phyloP scores from a whole-genome alignment of 306 rosid genomes.

The Rubus idaeus region DNA sequence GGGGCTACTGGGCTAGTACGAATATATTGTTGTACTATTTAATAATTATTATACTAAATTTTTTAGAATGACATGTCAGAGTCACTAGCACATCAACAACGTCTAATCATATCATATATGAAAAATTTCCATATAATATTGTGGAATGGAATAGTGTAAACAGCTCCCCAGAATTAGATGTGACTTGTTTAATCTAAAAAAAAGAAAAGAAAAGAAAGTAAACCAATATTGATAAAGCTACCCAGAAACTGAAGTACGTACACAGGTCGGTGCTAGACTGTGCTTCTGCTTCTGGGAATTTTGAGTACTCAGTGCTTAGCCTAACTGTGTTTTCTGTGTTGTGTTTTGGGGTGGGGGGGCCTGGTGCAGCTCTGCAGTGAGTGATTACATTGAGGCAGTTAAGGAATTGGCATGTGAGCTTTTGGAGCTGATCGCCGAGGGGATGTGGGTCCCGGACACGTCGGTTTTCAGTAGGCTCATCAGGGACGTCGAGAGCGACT shows the following conservation, averaged over 20 bases:
- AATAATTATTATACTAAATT: not conserved
- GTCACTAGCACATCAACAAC: conserved; percentile 21
- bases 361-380: conserved; percentile 45
- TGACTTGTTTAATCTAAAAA: not conserved
- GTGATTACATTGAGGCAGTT: conserved; percentile 51
- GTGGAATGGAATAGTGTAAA: no score
- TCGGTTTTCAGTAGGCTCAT: conserved; percentile 55
- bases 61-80: conserved; percentile 37
- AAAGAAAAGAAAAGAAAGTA: not conserved
- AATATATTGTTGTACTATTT: conserved; percentile 8
- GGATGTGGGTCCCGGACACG: conserved; percentile 54
- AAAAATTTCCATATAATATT: not conserved
- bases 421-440: conserved; percentile 69
- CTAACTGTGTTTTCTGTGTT: not conserved
- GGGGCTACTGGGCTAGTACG: not conserved
- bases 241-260: not conserved
- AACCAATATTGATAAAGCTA: not conserved
- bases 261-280: not conserved
- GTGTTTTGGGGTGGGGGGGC: not conserved
- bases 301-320: not conserved
- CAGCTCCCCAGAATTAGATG: not conserved
- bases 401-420: conserved; percentile 66
- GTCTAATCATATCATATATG: conserved; percentile 42
- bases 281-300: not conserved
- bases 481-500: conserved; percentile 59